Percentiles rank a stretch among this genome's conserved stretches.
These are phyloP conservation scores for Yamadazyma songkhlaensis DNA, from an alignment of 1,139 yeast species.

Conservation along the genomic window DNA sequence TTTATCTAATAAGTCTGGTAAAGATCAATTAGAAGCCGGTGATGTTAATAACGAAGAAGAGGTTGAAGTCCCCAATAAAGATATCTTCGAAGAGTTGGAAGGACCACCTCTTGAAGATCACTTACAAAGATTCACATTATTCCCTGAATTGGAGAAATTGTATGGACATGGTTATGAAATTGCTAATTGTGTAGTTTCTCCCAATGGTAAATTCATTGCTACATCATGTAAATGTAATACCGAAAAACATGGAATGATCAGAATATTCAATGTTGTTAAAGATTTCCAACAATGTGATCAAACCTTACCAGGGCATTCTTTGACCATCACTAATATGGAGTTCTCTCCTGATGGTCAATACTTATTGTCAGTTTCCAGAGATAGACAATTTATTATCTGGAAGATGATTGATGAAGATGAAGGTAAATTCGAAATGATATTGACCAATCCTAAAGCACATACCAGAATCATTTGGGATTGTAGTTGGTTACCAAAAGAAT, in stretches of 20 bases:
- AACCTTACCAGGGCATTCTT: constrained; percentile 59
- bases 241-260: constrained; percentile 78
- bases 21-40: constrained; percentile 43
- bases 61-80: constrained; percentile 39
- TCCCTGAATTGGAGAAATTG: constrained; percentile 92
- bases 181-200: constrained; percentile 71
- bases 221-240: constrained; percentile 91
- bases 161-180: constrained; percentile 98
- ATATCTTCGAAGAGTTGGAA: constrained; percentile 41
- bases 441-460: constrained; percentile 70
- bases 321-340: constrained; percentile 80
- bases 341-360: constrained; percentile 72
- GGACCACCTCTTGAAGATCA: constrained; percentile 86
- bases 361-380: constrained; percentile 83
- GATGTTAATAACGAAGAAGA: constrained; percentile 35
- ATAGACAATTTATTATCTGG: constrained; percentile 85
- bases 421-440: constrained; percentile 41
- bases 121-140: constrained; percentile 84
- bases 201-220: constrained; percentile 66
- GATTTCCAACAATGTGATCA: constrained; percentile 37
- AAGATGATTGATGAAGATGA: constrained; percentile 38
- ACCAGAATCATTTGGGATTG: constrained; percentile 95
- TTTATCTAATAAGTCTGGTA: constrained; percentile 84
- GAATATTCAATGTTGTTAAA: constrained; percentile 62
- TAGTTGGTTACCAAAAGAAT: constrained; percentile 63